Evolutionary conservation across 257 asterid species (phyloP).

Genomic region (Oldenlandia corymbosa): DNA sequence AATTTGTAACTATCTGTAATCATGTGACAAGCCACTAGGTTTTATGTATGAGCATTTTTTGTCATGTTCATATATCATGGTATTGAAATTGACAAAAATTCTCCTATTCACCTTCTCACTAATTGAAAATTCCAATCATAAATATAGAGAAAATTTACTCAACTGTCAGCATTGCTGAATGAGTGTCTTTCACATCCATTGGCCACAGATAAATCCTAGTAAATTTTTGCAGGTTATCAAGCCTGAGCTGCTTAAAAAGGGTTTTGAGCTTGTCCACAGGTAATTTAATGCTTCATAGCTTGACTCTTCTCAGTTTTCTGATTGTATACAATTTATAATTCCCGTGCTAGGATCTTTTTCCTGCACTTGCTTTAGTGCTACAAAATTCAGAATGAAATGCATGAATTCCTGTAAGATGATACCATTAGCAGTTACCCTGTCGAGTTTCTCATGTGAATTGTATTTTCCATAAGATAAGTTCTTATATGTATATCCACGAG

Average conservation of each 20-base stretch:
- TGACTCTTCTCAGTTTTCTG: not conserved
- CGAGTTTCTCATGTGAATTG: not conserved
- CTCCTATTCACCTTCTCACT: too few species aligned
- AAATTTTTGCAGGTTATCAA: slow-evolving; percentile 58
- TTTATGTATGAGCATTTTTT: not conserved
- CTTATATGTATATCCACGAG: too few species aligned
- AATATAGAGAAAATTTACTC: not conserved
- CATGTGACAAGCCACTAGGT: not conserved
- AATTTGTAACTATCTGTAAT: not conserved
- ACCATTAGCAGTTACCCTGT: not conserved
- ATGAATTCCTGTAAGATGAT: not conserved
- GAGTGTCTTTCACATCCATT: not conserved
- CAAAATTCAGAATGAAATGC: not conserved
- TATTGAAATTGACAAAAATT: not conserved
- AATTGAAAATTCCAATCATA: not conserved
- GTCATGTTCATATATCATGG: not conserved
- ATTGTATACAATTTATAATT: too few species aligned
- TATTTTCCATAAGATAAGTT: too few species aligned
- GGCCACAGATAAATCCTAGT: not conserved
- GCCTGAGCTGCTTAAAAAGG: slow-evolving; percentile 85
- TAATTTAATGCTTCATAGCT: slow-evolving; percentile 9
- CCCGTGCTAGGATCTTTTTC: not conserved
- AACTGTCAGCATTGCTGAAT: not conserved
- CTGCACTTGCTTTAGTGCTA: not conserved
- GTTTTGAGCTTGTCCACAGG: slow-evolving; percentile 84